A percentile compares a stretch with the other conserved stretches of the same genome.
phyloP scores from a whole-genome alignment of 768 basidiomycete species.

The Xerocomellus chrysenteron region DNA sequence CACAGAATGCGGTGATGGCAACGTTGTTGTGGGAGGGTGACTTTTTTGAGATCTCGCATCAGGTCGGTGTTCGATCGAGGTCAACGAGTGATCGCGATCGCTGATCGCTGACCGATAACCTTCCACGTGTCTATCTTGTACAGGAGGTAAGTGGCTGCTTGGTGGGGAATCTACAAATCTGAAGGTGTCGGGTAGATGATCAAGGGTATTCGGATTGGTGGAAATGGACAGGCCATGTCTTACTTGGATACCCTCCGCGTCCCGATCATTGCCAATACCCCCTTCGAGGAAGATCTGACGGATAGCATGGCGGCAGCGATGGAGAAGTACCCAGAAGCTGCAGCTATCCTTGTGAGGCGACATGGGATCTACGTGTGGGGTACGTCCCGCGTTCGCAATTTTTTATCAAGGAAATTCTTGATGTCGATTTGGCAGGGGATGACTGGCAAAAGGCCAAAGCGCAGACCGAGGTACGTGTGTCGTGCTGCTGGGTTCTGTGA shows the following conservation, averaged over 20 bases:
- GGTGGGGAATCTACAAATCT: background rate
- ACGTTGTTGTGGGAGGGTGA: constrained; percentile 73
- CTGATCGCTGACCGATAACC: background rate
- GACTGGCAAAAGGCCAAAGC: constrained; percentile 91
- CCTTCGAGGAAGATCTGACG: constrained; percentile 84
- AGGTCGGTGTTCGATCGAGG: constrained; percentile 39
- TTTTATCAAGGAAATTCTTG: background rate
- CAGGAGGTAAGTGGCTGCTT: constrained; percentile 41
- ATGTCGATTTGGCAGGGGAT: constrained; percentile 37
- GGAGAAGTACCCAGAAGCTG: constrained; percentile 73
- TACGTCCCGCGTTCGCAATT: constrained; percentile 27
- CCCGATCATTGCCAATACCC: constrained; percentile 91
- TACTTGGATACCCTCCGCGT: constrained; percentile 84
- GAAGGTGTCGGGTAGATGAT: constrained; percentile 65
- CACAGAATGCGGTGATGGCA: constrained; percentile 87
- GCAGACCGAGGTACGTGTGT: constrained; percentile 63
- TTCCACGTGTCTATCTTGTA: background rate
- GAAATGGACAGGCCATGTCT: constrained; percentile 71
- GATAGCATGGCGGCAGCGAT: constrained; percentile 89
- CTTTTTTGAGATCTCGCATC: constrained; percentile 79
- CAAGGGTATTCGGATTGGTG: constrained; percentile 79
- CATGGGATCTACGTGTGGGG: constrained; percentile 90
- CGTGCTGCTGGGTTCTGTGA: background rate
- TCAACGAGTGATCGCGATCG: background rate
- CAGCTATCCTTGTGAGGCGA: constrained; percentile 72